A percentile compares a stretch with the other conserved stretches of the same genome.
These are phyloP conservation scores for Hirsutella thompsonii DNA, from an alignment of 2,329 filamentous ascomycete species.

Conservation along the genomic window DNA sequence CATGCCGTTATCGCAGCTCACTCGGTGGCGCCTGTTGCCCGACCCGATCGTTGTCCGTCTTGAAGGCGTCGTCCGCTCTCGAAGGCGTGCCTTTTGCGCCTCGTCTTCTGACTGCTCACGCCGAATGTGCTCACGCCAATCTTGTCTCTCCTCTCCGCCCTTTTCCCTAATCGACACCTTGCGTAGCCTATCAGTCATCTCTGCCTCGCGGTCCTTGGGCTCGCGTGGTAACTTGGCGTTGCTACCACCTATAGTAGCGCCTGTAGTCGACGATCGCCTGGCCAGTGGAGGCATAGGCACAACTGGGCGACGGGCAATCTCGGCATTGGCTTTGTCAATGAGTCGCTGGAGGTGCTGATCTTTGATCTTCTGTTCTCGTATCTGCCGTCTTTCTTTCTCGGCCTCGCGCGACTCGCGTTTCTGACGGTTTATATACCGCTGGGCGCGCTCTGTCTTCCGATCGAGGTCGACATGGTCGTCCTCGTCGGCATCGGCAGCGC, in stretches of 20 bases:
- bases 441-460: background rate
- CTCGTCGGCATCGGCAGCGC: slow-evolving; percentile 13
- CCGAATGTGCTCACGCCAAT: slow-evolving; percentile 11
- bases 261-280: slow-evolving; percentile 3
- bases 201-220: slow-evolving; percentile 12
- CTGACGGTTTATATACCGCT: slow-evolving; percentile 5
- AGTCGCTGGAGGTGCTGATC: slow-evolving; percentile 14
- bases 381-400: slow-evolving; percentile 8
- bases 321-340: slow-evolving; percentile 28
- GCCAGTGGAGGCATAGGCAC: slow-evolving; percentile 15
- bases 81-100: slow-evolving; percentile 24
- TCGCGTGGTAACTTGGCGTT: background rate
- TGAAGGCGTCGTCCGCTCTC: slow-evolving; percentile 25
- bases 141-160: slow-evolving; percentile 16
- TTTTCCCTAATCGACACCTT: slow-evolving; percentile 18
- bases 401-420: slow-evolving; percentile 13
- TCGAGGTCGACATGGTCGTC: background rate
- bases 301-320: slow-evolving; percentile 24
- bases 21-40: slow-evolving; percentile 20
- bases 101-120: slow-evolving; percentile 21
- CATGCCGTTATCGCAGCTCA: slow-evolving; percentile 23
- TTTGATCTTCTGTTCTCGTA: slow-evolving; percentile 15
- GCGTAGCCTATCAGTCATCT: slow-evolving; percentile 20
- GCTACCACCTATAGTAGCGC: background rate
- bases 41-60: slow-evolving; percentile 23